Conservation (phyloP, 1,284 basidiomycete genomes). For the Heterobasidion irregulare region DNA sequence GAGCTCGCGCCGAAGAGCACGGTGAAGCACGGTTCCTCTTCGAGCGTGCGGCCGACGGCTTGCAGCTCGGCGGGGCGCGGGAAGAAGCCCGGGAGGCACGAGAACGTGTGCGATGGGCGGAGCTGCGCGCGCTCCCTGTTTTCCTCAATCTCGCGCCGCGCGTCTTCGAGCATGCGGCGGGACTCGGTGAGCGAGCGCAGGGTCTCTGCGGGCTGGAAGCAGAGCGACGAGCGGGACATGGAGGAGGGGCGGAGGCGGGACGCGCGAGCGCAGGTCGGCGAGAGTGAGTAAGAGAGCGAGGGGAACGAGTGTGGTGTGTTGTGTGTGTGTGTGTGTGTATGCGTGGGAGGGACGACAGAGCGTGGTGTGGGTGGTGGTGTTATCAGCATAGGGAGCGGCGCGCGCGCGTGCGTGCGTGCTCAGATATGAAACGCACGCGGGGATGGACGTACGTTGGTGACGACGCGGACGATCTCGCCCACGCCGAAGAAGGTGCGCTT, state of each 20-base stretch:
- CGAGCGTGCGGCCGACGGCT: slow-evolving; percentile 53
- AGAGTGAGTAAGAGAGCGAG: slow-evolving; percentile 4
- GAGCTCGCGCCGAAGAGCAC: slow-evolving; percentile 76
- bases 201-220: slow-evolving; percentile 61
- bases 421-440: slow-evolving; percentile 2
- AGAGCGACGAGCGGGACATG: slow-evolving; percentile 9
- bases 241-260: slow-evolving; percentile 1
- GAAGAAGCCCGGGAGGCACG: slow-evolving; percentile 65
- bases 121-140: slow-evolving; percentile 56
- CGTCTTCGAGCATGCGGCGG: slow-evolving; percentile 64
- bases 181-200: slow-evolving; percentile 73
- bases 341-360: background rate
- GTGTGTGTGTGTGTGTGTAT: too few species aligned
- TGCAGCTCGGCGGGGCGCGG: slow-evolving; percentile 57
- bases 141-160: slow-evolving; percentile 63
- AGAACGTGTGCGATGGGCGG: slow-evolving; percentile 70
- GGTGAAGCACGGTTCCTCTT: slow-evolving; percentile 70
- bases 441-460: slow-evolving; percentile 54
- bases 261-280: slow-evolving; percentile 3
- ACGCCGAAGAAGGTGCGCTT: slow-evolving; percentile 72
- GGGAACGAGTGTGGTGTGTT: background rate
- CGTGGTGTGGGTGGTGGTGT: background rate
- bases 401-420: background rate
- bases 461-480: slow-evolving; percentile 66
- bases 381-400: background rate